Evolutionary conservation across 2,329 filamentous ascomycete genomes (phyloP).

Genomic region (Dactylellina sp.): DNA sequence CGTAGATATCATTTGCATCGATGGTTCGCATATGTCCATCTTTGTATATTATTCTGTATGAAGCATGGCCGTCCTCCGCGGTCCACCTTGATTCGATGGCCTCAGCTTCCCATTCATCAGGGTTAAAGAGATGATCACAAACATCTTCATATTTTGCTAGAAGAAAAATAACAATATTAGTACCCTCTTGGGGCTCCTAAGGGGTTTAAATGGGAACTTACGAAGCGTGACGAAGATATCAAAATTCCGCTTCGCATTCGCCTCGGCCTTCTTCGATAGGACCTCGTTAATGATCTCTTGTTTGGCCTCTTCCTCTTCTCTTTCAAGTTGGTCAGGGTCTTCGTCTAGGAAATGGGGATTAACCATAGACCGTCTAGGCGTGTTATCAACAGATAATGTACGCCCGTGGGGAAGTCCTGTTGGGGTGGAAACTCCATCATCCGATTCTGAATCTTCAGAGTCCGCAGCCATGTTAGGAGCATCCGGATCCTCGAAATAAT

Average conservation of each 20-base stretch:
- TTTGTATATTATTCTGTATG: constrained; percentile 46
- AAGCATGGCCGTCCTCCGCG: constrained; percentile 26
- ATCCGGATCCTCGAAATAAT: background rate
- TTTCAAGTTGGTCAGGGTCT: constrained; percentile 31
- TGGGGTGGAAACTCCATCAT: constrained; percentile 13
- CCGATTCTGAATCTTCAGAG: background rate
- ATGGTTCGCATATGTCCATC: constrained; percentile 41
- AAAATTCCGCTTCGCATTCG: constrained; percentile 31
- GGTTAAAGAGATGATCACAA: constrained; percentile 39
- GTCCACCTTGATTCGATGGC: constrained; percentile 50
- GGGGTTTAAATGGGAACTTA: constrained; percentile 8
- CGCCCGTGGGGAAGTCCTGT: background rate
- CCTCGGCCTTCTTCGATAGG: constrained; percentile 13
- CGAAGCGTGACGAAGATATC: constrained; percentile 43
- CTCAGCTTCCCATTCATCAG: constrained; percentile 48
- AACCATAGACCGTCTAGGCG: constrained; percentile 44
- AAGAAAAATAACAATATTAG: background rate
- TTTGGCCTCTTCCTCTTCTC: constrained; percentile 32
- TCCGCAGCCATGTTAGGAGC: background rate
- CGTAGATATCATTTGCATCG: constrained; percentile 19
- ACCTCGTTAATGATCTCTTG: constrained; percentile 25
- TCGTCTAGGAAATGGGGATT: constrained; percentile 28
- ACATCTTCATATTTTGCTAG: constrained; percentile 48
- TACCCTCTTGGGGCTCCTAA: background rate
- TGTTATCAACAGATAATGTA: constrained; percentile 15